phyloP scores from a whole-genome alignment of 192 early-diverging fungal genomes.

The Funneliformis geosporum region DNA sequence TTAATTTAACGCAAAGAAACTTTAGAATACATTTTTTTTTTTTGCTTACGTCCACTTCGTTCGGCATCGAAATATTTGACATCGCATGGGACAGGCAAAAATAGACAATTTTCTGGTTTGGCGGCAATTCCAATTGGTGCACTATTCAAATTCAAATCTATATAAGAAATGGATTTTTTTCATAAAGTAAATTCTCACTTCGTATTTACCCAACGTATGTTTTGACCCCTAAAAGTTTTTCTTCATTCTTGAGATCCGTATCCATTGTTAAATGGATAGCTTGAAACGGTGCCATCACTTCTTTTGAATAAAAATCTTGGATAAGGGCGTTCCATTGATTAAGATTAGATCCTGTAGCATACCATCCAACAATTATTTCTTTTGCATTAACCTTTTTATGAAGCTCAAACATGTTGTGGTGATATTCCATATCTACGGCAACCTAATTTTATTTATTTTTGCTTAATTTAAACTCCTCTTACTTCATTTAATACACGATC shows the following conservation, averaged over 20 bases:
- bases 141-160: slow-evolving; percentile 45
- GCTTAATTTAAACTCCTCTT: too few relatives aligned
- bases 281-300: slow-evolving; percentile 64
- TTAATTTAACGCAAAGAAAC: neutral
- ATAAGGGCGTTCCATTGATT: slow-evolving; percentile 72
- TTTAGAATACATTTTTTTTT: neutral
- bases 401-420: slow-evolving; percentile 80
- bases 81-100: slow-evolving; percentile 84
- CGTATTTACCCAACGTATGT: slow-evolving; percentile 61
- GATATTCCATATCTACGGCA: slow-evolving; percentile 88
- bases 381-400: slow-evolving; percentile 87
- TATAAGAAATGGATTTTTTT: neutral
- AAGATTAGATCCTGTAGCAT: slow-evolving; percentile 69
- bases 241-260: slow-evolving; percentile 69
- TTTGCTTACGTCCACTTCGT: slow-evolving; percentile 70
- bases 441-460: slow-evolving; percentile 47
- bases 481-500: too few relatives aligned
- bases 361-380: slow-evolving; percentile 96
- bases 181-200: slow-evolving; percentile 14
- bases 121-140: slow-evolving; percentile 72
- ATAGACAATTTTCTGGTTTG: slow-evolving; percentile 83
- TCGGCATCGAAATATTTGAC: slow-evolving; percentile 92
- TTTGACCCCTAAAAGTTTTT: slow-evolving; percentile 64
- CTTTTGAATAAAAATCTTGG: slow-evolving; percentile 80
- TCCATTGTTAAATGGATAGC: slow-evolving; percentile 91